Conservation (phyloP, 176 grass and related monocot species). For the Zea mays region DNA sequence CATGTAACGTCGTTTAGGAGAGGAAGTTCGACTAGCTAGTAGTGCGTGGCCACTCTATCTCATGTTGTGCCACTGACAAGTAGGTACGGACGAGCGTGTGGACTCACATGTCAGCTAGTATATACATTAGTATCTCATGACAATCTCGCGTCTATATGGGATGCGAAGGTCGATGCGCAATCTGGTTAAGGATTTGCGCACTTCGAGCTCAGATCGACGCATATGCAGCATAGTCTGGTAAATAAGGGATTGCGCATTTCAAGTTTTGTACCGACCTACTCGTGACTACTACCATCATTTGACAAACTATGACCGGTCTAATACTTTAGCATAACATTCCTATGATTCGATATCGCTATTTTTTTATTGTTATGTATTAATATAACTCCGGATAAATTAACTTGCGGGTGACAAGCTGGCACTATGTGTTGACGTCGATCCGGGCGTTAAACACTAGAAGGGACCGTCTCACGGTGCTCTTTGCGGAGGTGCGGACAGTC, state of each 20-base stretch:
- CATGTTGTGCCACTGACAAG: not conserved
- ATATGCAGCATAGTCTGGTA: too few species aligned
- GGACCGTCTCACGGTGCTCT: too few species aligned
- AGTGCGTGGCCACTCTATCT: too few species aligned
- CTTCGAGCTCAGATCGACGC: not conserved
- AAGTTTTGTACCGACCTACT: not conserved
- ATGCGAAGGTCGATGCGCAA: not conserved
- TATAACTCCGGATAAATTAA: not conserved
- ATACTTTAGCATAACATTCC: not conserved
- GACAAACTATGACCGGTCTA: not conserved
- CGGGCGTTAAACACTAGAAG: too few species aligned
- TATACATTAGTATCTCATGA: not conserved
- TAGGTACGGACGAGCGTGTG: not conserved
- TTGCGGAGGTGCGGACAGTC: too few species aligned
- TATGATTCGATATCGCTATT: not conserved
- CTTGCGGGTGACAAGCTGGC: not conserved
- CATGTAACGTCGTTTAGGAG: not conserved
- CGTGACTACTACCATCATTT: not conserved
- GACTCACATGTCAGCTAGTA: not conserved
- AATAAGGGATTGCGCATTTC: not conserved
- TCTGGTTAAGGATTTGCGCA: not conserved
- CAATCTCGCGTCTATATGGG: too few species aligned
- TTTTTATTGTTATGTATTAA: not conserved
- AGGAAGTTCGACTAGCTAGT: too few species aligned
- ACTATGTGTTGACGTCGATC: too few species aligned